Evolutionary conservation across 2,329 filamentous ascomycete genomes (phyloP).

Genomic region (Paradendryphiella salina): DNA sequence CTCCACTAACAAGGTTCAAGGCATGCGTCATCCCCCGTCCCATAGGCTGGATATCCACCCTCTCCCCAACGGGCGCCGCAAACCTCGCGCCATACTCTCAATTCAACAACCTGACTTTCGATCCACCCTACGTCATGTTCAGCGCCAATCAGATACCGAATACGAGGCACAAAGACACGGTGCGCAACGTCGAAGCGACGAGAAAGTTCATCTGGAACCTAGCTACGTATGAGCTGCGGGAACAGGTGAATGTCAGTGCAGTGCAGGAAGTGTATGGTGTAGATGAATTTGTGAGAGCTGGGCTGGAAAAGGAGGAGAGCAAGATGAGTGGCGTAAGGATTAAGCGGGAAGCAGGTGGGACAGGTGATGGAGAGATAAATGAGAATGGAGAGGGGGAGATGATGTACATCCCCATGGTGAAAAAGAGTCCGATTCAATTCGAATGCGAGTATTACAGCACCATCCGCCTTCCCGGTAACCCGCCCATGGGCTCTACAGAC

Average conservation of each 20-base stretch:
- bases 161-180: slow-evolving; percentile 58
- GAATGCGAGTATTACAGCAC: slow-evolving; percentile 62
- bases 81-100: slow-evolving; percentile 65
- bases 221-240: slow-evolving; percentile 59
- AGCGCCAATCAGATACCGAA: slow-evolving; percentile 58
- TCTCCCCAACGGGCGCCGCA: slow-evolving; percentile 51
- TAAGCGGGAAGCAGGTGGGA: neutral
- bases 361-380: neutral
- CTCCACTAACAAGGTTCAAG: slow-evolving; percentile 29
- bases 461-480: slow-evolving; percentile 58
- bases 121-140: slow-evolving; percentile 67
- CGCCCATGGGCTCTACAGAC: slow-evolving; percentile 61
- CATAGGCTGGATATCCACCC: slow-evolving; percentile 66
- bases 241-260: slow-evolving; percentile 60
- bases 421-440: slow-evolving; percentile 59
- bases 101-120: slow-evolving; percentile 66
- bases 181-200: slow-evolving; percentile 59
- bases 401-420: slow-evolving; percentile 56
- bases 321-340: slow-evolving; percentile 39
- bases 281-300: slow-evolving; percentile 59
- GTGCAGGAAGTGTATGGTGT: slow-evolving; percentile 55
- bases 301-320: slow-evolving; percentile 55
- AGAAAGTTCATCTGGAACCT: slow-evolving; percentile 64
- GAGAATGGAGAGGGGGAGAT: neutral
- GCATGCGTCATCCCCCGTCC: slow-evolving; percentile 63